Percentiles rank a stretch among this genome's conserved stretches.
Conservation (phyloP, 371 early-diverging fungal genomes). For the Rhizopus delemar region DNA sequence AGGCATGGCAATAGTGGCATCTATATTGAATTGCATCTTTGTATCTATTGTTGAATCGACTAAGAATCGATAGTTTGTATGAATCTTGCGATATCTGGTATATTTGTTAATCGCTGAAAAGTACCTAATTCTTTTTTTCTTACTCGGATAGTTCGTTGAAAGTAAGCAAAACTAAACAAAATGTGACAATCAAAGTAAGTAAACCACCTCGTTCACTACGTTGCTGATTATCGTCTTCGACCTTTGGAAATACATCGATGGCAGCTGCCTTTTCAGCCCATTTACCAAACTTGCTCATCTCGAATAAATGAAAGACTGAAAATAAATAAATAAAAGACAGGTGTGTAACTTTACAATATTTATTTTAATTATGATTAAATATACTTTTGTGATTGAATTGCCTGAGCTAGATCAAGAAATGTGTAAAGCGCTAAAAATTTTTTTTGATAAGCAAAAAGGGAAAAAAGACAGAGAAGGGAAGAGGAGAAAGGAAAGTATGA, state of each 20-base stretch:
- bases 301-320: neutral
- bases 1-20: slow-evolving; percentile 86
- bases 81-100: slow-evolving; percentile 48
- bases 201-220: slow-evolving; percentile 81
- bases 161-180: slow-evolving; percentile 65
- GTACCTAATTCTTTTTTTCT: slow-evolving; percentile 7
- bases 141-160: slow-evolving; percentile 71
- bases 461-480: no score
- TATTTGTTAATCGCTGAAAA: neutral
- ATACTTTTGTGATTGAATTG: no score
- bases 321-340: neutral
- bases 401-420: no score
- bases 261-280: slow-evolving; percentile 35
- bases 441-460: no score
- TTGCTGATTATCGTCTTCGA: slow-evolving; percentile 76
- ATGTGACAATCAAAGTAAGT: slow-evolving; percentile 69
- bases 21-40: slow-evolving; percentile 82
- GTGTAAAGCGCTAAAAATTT: no score
- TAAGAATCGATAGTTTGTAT: slow-evolving; percentile 75
- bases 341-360: neutral
- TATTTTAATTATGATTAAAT: neutral
- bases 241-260: slow-evolving; percentile 89
- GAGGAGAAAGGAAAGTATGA: no score
- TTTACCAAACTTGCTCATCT: slow-evolving; percentile 15
- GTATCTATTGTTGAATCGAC: slow-evolving; percentile 72